Base-by-base conservation (phyloP, 345 rosid genomes). In the Kernera saxatilis region DNA sequence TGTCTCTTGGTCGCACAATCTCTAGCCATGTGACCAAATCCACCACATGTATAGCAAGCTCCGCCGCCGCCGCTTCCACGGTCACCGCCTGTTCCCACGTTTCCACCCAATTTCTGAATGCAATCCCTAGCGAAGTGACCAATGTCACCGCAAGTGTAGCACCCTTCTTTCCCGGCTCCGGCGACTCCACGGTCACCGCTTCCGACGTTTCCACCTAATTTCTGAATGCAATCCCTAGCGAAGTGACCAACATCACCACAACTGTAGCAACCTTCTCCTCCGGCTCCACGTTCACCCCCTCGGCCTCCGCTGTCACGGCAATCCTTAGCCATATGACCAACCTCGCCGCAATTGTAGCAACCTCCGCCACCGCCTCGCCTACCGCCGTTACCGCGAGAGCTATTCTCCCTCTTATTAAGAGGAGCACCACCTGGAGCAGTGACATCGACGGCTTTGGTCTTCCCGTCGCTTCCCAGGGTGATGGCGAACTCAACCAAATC, bases 11-110 rank as follows among this genome's bases (percentile, higher is more conserved):
- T 74, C 30, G 74, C 57, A 53, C 94, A 88, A 0, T 88, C 91
- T 49, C 89, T 84, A 3, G 94, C 91, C 35, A 83, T 33, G 74
- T 88, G 94, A 14, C 94, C 91, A 30, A n/a, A 12, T 35, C 76
- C 83, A 22, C 86, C 84, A 67, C 91, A 88, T 19, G 77, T 79
- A n/a, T 84, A 87, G 46, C 93, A 87, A 29, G 43, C n/a, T 4
- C 80, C 83, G 4, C 69, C 71, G 3, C 79, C 83, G 1, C 66
- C 52, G 0, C 76, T 71, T 23, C 76, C 70, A 11, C 40, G 40
- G 40, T 36, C 40, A 36, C 40, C 41, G 4, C 40, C 39, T n/a
- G n/a, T n/a, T n/a, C n/a, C n/a, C n/a, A 19, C 27, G 17, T 53
- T 52, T 14, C 70, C 63, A 9, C 32, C 22, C 1, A 8, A 0